phyloP scores from a whole-genome alignment of 2,329 filamentous ascomycete species.

The Ramularia endophylla region DNA sequence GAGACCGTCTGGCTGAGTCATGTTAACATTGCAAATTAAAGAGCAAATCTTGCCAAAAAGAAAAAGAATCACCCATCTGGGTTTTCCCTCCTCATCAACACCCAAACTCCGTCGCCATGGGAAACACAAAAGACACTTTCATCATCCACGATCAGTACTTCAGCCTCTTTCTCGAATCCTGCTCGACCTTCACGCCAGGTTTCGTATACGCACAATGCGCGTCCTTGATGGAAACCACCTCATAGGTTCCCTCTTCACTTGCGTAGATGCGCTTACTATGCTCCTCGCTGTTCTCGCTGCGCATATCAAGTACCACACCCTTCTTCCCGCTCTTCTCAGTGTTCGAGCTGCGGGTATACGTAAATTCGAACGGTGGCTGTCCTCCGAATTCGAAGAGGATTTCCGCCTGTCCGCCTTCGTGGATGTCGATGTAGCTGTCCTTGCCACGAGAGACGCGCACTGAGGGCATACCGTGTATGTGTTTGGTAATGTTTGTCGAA shows the following conservation, averaged over 20 bases:
- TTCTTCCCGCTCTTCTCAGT: constrained; percentile 66
- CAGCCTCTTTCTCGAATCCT: constrained; percentile 28
- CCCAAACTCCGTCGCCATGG: neutral
- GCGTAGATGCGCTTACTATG: constrained; percentile 75
- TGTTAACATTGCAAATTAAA: no score
- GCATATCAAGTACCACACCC: constrained; percentile 78
- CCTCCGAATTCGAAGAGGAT: constrained; percentile 95
- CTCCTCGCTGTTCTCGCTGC: constrained; percentile 78
- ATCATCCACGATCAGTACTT: constrained; percentile 24
- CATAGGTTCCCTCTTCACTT: constrained; percentile 92
- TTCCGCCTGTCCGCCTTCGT: constrained; percentile 91
- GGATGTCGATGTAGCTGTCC: constrained; percentile 80
- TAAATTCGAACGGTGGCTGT: constrained; percentile 95
- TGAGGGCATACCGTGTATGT: constrained; percentile 85
- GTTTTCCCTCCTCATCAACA: no score
- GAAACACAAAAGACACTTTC: neutral
- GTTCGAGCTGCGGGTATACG: constrained; percentile 87
- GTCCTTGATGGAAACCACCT: constrained; percentile 95
- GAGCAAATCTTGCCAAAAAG: no score
- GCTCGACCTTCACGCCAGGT: constrained; percentile 45
- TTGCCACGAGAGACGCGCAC: constrained; percentile 83
- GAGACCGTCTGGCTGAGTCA: no score
- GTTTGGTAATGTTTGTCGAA: constrained; percentile 68
- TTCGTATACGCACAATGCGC: constrained; percentile 84
- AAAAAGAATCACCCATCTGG: no score